Evolutionary conservation across 176 grass and related monocot genomes (phyloP).

Genomic region (Melocanna baccifera): DNA sequence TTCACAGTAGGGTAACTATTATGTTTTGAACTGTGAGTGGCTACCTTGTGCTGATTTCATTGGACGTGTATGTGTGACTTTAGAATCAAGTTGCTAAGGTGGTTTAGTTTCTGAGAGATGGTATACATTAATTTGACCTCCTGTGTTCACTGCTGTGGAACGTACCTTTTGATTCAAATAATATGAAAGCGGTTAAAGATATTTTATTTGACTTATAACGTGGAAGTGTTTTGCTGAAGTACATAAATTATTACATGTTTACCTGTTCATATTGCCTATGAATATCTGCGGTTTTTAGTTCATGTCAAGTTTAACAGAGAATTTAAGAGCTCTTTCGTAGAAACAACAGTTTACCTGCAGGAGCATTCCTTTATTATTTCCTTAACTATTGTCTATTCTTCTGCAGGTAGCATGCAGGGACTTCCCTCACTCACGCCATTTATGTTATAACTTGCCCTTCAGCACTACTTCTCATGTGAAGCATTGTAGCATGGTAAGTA

Average conservation of each 20-base stretch:
- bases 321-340: neutral
- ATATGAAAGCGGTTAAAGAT: constrained; percentile 10
- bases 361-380: constrained; percentile 13
- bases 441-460: constrained; percentile 85
- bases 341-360: constrained; percentile 1
- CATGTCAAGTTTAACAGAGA: neutral
- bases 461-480: constrained; percentile 63
- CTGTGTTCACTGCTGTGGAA: neutral
- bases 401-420: constrained; percentile 89
- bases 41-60: neutral
- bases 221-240: constrained; percentile 12
- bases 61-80: neutral
- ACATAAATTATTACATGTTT: neutral
- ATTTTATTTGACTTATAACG: neutral
- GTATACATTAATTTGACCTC: neutral
- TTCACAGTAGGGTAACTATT: neutral
- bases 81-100: neutral
- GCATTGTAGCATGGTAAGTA: constrained; percentile 75
- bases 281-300: neutral
- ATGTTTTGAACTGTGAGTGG: constrained; percentile 1
- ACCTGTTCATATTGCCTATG: neutral
- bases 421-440: constrained; percentile 89
- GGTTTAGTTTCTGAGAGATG: neutral
- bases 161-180: neutral
- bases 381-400: constrained; percentile 20